Percentiles rank a stretch among this genome's conserved stretches.
Conservation (phyloP, 2,329 filamentous ascomycete genomes). For the Aspergillus sergii region DNA sequence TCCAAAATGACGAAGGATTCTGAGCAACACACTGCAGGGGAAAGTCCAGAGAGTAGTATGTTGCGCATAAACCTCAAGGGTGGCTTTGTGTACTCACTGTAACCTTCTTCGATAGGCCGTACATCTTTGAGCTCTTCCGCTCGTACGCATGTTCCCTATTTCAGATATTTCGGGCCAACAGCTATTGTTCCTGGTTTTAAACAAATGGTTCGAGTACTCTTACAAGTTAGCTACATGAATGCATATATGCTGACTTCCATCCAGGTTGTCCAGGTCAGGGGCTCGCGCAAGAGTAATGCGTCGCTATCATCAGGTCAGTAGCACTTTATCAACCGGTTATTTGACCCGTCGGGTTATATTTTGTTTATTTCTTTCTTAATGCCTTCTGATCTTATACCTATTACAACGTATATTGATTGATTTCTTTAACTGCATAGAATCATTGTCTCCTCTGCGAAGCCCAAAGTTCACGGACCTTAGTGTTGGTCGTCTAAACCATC, state of each 20-base stretch:
- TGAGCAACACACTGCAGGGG: slow-evolving; percentile 27
- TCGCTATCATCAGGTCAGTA: slow-evolving; percentile 43
- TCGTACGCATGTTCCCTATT: slow-evolving; percentile 71
- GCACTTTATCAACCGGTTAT: not conserved
- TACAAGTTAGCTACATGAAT: not conserved
- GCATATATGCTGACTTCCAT: slow-evolving; percentile 53
- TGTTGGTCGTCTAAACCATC: slow-evolving; percentile 19
- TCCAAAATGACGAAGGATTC: slow-evolving; percentile 25
- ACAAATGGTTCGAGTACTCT: slow-evolving; percentile 70
- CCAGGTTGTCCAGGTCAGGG: slow-evolving; percentile 58
- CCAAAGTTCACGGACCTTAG: slow-evolving; percentile 30
- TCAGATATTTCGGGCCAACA: slow-evolving; percentile 86
- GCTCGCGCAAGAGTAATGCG: slow-evolving; percentile 47
- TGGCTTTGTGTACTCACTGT: slow-evolving; percentile 11
- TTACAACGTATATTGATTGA: not conserved
- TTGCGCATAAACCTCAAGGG: slow-evolving; percentile 5
- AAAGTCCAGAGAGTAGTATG: slow-evolving; percentile 43
- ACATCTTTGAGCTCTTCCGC: slow-evolving; percentile 40
- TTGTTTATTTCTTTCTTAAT: not conserved
- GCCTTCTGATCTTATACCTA: not conserved
- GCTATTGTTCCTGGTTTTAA: slow-evolving; percentile 91
- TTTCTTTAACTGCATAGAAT: slow-evolving; percentile 28
- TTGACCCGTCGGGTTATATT: not conserved
- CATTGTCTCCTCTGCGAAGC: slow-evolving; percentile 39
- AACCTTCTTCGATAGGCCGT: slow-evolving; percentile 27